Conservation (phyloP, 2,329 filamentous ascomycete genomes). For the Colletotrichum gloeosporioides region DNA sequence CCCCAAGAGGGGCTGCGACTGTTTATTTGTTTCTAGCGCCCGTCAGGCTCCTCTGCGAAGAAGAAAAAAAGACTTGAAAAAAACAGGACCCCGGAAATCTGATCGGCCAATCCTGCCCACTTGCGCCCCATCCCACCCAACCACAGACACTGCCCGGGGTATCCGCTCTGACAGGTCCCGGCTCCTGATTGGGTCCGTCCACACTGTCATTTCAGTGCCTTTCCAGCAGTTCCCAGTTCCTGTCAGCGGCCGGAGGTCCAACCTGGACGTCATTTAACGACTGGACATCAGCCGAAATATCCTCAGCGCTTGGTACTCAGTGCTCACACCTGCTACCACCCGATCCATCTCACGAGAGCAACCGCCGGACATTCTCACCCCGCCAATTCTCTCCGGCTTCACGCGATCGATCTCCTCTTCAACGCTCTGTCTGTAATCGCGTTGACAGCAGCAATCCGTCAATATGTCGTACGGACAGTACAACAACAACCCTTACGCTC, state of each 20-base stretch:
- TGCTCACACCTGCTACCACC: neutral
- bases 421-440: neutral
- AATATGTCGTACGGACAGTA: conserved; percentile 69
- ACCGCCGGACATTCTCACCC: neutral
- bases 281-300: conserved; percentile 20
- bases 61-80: neutral
- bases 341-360: conserved; percentile 1
- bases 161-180: conserved; percentile 21
- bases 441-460: conserved; percentile 18
- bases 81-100: conserved; percentile 19
- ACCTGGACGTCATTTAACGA: conserved; percentile 21
- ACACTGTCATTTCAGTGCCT: conserved; percentile 18
- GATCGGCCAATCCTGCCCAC: conserved; percentile 17
- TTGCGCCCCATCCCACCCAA: conserved; percentile 15
- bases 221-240: conserved; percentile 19
- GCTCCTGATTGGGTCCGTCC: conserved; percentile 20
- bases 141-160: conserved; percentile 18
- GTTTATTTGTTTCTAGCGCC: neutral
- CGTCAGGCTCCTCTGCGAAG: neutral
- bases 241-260: conserved; percentile 12
- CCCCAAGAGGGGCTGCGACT: neutral
- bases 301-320: neutral
- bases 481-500: conserved; percentile 69
- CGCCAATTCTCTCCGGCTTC: neutral
- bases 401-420: neutral